Conservation (phyloP, 2,329 filamentous ascomycete genomes). For the Teratosphaeria nubilosa region DNA sequence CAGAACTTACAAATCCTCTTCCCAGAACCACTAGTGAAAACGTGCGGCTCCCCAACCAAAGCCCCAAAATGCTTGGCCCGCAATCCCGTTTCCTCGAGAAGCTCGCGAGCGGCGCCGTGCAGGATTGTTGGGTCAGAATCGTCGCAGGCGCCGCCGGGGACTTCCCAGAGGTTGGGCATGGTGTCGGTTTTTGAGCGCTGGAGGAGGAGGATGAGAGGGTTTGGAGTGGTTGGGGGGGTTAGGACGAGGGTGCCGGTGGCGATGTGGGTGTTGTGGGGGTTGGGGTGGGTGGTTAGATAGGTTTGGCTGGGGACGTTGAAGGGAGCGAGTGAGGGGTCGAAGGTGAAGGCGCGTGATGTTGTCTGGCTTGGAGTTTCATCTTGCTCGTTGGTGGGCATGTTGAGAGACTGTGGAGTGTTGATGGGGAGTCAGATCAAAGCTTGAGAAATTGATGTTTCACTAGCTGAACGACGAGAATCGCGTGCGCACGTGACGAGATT, state of each 20-base stretch:
- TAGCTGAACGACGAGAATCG: too few relatives aligned
- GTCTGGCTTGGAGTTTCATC: background rate
- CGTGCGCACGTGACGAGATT: too few relatives aligned
- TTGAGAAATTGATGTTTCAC: too few relatives aligned
- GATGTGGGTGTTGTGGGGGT: background rate
- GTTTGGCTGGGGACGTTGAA: background rate
- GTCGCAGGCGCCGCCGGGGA: slow-evolving; percentile 42
- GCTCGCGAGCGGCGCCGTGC: slow-evolving; percentile 37
- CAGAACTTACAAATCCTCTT: slow-evolving; percentile 4
- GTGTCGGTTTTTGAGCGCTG: slow-evolving; percentile 30
- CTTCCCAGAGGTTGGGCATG: slow-evolving; percentile 40
- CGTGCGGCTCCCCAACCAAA: slow-evolving; percentile 1
- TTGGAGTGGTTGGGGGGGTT: background rate
- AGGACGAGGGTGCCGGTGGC: background rate
- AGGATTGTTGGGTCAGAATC: slow-evolving; percentile 33
- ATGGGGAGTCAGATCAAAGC: background rate
- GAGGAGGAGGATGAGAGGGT: slow-evolving; percentile 31
- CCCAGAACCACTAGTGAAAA: slow-evolving; percentile 1
- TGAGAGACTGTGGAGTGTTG: background rate
- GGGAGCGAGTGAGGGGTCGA: background rate
- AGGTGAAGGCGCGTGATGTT: background rate
- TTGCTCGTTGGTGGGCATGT: background rate
- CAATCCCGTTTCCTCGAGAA: slow-evolving; percentile 41
- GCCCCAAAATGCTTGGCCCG: slow-evolving; percentile 18
- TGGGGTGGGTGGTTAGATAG: background rate